These are phyloP conservation scores for Epicoccum sorghinum DNA, from an alignment of 2,329 filamentous ascomycete genomes.

Conservation along the genomic window DNA sequence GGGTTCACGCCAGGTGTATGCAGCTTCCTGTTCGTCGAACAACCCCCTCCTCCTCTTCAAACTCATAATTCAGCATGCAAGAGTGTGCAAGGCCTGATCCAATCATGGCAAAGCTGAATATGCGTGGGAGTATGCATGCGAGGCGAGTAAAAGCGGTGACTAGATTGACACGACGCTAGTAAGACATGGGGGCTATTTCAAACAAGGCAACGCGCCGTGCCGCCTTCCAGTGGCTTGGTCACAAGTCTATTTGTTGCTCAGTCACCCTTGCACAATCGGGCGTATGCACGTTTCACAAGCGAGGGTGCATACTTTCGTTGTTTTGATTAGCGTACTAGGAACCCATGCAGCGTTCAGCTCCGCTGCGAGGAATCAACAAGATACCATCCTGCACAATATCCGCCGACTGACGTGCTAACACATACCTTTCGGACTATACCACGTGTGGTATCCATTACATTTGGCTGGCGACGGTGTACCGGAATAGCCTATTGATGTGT, in stretches of 20 bases:
- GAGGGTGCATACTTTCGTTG: background rate
- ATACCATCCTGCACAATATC: too few species aligned
- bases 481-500: background rate
- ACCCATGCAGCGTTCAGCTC: background rate
- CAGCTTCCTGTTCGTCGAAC: background rate
- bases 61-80: background rate
- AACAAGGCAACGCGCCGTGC: constrained; percentile 1
- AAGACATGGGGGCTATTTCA: background rate
- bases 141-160: background rate
- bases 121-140: background rate
- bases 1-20: background rate
- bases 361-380: too few species aligned
- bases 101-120: background rate
- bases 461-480: background rate
- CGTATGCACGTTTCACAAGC: background rate
- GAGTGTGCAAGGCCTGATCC: background rate
- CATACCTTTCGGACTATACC: background rate
- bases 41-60: background rate
- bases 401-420: background rate
- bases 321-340: background rate
- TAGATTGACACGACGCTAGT: background rate
- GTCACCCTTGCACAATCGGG: background rate
- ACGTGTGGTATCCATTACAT: background rate
- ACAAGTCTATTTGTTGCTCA: background rate
- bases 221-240: background rate